These are phyloP conservation scores for Diplodia corticola DNA, from an alignment of 2,329 filamentous ascomycete genomes.

Conservation along the genomic window DNA sequence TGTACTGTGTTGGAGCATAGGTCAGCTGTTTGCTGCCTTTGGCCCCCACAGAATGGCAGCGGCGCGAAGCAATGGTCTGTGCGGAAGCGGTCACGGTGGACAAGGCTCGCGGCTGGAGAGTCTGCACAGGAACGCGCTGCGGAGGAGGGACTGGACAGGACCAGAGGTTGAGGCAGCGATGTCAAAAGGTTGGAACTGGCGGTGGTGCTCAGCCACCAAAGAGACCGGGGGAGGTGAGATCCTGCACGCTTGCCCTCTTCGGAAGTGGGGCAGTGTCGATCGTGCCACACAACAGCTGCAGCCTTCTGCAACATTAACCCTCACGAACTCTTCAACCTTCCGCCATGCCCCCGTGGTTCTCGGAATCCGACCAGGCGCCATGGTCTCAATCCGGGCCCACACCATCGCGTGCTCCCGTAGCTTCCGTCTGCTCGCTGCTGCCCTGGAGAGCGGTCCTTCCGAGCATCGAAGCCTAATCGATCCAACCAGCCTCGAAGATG, in stretches of 20 bases:
- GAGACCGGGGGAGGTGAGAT: not conserved
- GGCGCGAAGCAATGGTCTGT: not conserved
- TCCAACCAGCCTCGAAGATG: constrained; percentile 36
- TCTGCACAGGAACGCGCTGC: not conserved
- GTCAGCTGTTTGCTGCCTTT: not conserved
- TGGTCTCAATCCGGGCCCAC: constrained; percentile 33
- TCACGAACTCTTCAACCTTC: not conserved
- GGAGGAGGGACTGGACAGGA: not conserved
- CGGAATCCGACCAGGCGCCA: not conserved
- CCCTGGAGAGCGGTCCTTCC: constrained; percentile 27
- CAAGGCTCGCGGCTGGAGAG: not conserved
- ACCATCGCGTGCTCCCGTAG: constrained; percentile 34
- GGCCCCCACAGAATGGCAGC: not conserved
- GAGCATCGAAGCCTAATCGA: constrained; percentile 28
- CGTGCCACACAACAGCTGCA: not conserved
- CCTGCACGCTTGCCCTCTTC: not conserved
- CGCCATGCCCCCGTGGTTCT: not conserved
- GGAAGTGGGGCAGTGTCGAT: constrained; percentile 4
- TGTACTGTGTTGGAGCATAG: not conserved
- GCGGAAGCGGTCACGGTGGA: not conserved
- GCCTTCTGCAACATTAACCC: not conserved
- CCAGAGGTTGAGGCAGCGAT: not conserved
- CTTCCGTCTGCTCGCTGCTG: constrained; percentile 32
- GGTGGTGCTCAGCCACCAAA: constrained; percentile 1
- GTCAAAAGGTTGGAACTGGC: not conserved